A percentile compares a stretch with the other conserved stretches of the same genome.
Conservation (phyloP, 768 basidiomycete genomes). For the Lentinula boryana region DNA sequence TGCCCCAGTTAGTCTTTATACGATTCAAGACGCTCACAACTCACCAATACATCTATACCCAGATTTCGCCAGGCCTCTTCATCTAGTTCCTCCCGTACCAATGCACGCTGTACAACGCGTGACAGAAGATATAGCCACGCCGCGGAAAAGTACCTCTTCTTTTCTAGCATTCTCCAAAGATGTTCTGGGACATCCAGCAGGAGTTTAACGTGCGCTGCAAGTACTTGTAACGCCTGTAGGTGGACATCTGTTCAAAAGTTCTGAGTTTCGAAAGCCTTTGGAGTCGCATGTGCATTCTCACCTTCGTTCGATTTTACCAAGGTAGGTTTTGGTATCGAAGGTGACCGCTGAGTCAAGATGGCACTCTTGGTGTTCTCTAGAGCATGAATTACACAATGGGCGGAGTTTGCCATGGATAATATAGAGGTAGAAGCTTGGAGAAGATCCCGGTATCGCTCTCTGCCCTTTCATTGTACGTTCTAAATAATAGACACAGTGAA, state of each 20-base stretch:
- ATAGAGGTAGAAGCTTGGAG: conserved; percentile 84
- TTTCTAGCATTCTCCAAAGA: conserved; percentile 82
- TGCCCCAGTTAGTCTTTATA: background rate
- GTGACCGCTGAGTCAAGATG: conserved; percentile 42
- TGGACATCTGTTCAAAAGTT: conserved; percentile 46
- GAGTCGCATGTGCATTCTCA: background rate
- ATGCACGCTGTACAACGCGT: conserved; percentile 74
- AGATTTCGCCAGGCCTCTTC: conserved; percentile 53
- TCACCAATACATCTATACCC: conserved; percentile 59
- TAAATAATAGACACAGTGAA: conserved; percentile 10
- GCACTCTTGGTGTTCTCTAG: conserved; percentile 56
- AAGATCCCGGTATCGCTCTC: conserved; percentile 86
- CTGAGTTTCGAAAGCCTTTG: background rate
- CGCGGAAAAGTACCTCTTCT: conserved; percentile 73
- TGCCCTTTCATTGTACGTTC: conserved; percentile 50
- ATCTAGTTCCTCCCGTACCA: conserved; percentile 59
- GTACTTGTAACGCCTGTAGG: conserved; percentile 59
- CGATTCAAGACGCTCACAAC: conserved; percentile 13
- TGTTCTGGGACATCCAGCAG: conserved; percentile 89
- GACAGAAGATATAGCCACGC: conserved; percentile 86
- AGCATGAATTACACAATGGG: conserved; percentile 55
- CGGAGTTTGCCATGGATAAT: conserved; percentile 66
- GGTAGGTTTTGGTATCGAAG: conserved; percentile 34
- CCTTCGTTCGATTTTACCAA: conserved; percentile 23
- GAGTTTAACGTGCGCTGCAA: conserved; percentile 89